A percentile compares a stretch with the other conserved stretches of the same genome.
phyloP scores from a whole-genome alignment of 805 yeast genomes.

The Candida dendrica region DNA sequence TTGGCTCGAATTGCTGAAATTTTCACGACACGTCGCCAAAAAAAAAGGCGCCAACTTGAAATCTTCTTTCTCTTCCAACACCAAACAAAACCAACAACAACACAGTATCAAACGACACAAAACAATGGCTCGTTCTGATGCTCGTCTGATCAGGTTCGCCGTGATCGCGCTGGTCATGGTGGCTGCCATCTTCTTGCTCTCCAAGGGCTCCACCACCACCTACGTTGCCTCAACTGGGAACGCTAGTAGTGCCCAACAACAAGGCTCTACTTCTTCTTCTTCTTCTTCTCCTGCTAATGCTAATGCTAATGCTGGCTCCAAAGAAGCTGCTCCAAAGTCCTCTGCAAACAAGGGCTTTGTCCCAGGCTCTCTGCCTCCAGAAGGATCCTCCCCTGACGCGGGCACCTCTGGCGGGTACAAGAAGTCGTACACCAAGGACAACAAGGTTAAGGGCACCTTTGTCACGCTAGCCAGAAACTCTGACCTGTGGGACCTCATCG shows the following conservation, averaged over 20 bases:
- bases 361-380: too few species aligned
- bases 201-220: constrained; percentile 5
- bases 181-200: constrained; percentile 12
- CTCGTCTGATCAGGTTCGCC: constrained; percentile 12
- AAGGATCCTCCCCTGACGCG: neutral
- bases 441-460: constrained; percentile 55
- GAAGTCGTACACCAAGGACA: neutral
- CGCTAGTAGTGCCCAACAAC: neutral
- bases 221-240: neutral
- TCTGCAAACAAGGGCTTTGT: neutral
- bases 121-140: constrained; percentile 14
- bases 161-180: constrained; percentile 11
- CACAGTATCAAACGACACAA: too few species aligned
- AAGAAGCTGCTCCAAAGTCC: neutral
- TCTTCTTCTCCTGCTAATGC: neutral
- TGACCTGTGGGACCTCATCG: constrained; percentile 57
- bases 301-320: neutral
- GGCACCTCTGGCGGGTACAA: constrained; percentile 28
- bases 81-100: too few species aligned
- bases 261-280: too few species aligned
- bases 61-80: too few species aligned
- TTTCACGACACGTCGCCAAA: too few species aligned
- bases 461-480: constrained; percentile 72
- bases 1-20: too few species aligned
- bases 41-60: too few species aligned